A percentile compares a stretch with the other conserved stretches of the same genome.
Evolutionary conservation across 306 rosid species (phyloP).

Genomic region (Medicago ruthenica): DNA sequence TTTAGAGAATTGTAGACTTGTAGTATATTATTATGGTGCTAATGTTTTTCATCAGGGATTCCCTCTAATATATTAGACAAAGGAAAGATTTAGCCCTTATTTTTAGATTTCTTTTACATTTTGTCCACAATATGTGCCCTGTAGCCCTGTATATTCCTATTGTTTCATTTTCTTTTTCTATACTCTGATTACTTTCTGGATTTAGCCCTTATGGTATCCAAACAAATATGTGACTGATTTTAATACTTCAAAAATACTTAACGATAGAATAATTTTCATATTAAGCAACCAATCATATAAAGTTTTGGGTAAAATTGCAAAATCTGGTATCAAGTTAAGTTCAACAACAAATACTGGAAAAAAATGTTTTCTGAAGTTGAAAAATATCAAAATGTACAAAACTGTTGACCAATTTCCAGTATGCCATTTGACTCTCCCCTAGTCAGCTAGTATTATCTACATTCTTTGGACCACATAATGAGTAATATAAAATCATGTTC

Average conservation of each 20-base stretch:
- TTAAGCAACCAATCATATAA: slow-evolving; percentile 10
- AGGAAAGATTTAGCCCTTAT: too few species aligned
- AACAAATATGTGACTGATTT: background rate
- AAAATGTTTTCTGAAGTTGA: slow-evolving; percentile 8
- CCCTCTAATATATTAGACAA: slow-evolving; percentile 2
- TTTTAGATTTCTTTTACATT: too few species aligned
- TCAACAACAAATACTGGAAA: slow-evolving; percentile 15
- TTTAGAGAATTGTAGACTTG: slow-evolving; percentile 7
- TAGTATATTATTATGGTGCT: background rate
- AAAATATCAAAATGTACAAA: slow-evolving; percentile 14
- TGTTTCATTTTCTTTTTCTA: background rate
- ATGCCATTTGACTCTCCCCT: slow-evolving; percentile 10
- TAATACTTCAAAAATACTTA: slow-evolving; percentile 1
- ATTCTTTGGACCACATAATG: slow-evolving; percentile 13
- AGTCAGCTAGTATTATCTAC: background rate
- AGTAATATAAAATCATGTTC: background rate
- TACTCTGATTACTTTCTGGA: slow-evolving; percentile 1
- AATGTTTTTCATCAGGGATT: slow-evolving; percentile 1
- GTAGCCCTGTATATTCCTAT: background rate
- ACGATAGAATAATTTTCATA: background rate
- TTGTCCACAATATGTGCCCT: background rate
- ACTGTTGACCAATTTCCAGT: slow-evolving; percentile 7
- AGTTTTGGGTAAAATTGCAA: background rate
- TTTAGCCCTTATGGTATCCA: slow-evolving; percentile 10
- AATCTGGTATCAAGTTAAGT: slow-evolving; percentile 1